phyloP scores from a whole-genome alignment of 345 rosid genomes.

The Arabidopsis thaliana region DNA sequence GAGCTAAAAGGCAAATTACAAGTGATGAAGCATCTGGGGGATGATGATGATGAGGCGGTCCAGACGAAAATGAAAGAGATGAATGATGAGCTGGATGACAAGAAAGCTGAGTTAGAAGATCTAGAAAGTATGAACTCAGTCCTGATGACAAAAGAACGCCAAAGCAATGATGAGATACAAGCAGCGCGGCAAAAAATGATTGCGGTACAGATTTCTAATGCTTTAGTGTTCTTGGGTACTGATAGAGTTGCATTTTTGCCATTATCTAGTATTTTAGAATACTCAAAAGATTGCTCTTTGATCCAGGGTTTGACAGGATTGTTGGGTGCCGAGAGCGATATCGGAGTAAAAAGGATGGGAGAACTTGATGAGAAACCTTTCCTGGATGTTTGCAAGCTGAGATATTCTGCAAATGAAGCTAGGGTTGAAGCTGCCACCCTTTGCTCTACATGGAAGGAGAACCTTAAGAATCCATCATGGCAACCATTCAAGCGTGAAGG shows the following conservation, averaged over 20 bases:
- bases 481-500: slow-evolving; percentile 65
- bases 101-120: slow-evolving; percentile 53
- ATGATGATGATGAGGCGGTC: slow-evolving; percentile 77
- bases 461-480: slow-evolving; percentile 63
- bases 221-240: slow-evolving; percentile 8
- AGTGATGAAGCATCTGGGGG: slow-evolving; percentile 86
- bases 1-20: slow-evolving; percentile 81
- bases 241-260: slow-evolving; percentile 3
- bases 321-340: slow-evolving; percentile 45
- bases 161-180: slow-evolving; percentile 54
- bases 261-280: no score
- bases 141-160: slow-evolving; percentile 52
- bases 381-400: slow-evolving; percentile 57
- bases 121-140: slow-evolving; percentile 41
- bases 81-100: slow-evolving; percentile 62
- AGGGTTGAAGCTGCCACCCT: slow-evolving; percentile 56
- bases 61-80: slow-evolving; percentile 76
- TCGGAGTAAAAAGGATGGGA: slow-evolving; percentile 88
- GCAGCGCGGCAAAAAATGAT: slow-evolving; percentile 49
- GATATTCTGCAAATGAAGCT: slow-evolving; percentile 60
- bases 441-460: slow-evolving; percentile 78
- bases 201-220: slow-evolving; percentile 39
- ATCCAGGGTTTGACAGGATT: slow-evolving; percentile 60
- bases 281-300: not conserved
- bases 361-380: slow-evolving; percentile 74